These are phyloP conservation scores for Hypholoma fasciculare DNA, from an alignment of 768 basidiomycete species.

Conservation along the genomic window DNA sequence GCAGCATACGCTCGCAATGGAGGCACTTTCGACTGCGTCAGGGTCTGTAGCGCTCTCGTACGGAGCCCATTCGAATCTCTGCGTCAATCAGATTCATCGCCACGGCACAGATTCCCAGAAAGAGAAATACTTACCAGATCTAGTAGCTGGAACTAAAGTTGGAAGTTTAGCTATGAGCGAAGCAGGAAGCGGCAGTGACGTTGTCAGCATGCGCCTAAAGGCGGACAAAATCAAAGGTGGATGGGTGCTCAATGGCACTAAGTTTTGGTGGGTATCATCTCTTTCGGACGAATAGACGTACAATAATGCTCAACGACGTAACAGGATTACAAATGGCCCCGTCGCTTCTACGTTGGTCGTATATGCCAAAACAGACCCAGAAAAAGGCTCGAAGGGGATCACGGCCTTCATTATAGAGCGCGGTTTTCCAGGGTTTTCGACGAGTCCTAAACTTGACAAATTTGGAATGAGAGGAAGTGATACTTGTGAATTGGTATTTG, in stretches of 20 bases:
- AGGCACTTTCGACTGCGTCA: slow-evolving; percentile 87
- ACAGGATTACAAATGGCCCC: slow-evolving; percentile 94
- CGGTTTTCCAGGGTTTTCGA: slow-evolving; percentile 81
- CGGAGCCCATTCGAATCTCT: slow-evolving; percentile 90
- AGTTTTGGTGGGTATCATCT: slow-evolving; percentile 75
- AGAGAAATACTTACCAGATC: slow-evolving; percentile 76
- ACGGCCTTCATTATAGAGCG: slow-evolving; percentile 91
- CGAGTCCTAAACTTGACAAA: slow-evolving; percentile 90
- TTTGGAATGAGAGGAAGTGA: slow-evolving; percentile 97
- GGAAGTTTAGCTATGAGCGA: slow-evolving; percentile 96
- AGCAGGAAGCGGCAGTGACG: slow-evolving; percentile 89
- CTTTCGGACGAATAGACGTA: neutral
- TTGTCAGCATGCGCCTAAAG: slow-evolving; percentile 88
- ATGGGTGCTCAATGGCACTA: slow-evolving; percentile 84
- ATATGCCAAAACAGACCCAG: slow-evolving; percentile 85
- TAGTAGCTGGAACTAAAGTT: slow-evolving; percentile 79
- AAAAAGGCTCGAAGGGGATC: slow-evolving; percentile 82
- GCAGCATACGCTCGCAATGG: slow-evolving; percentile 91
- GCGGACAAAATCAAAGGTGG: slow-evolving; percentile 79
- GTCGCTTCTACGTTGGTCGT: slow-evolving; percentile 88
- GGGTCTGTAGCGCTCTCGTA: slow-evolving; percentile 93
- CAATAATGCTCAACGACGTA: slow-evolving; percentile 3
- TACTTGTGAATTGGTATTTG: slow-evolving; percentile 92
- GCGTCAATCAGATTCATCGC: slow-evolving; percentile 82
- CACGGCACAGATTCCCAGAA: slow-evolving; percentile 87